Percentiles rank a stretch among this genome's conserved stretches.
Evolutionary conservation across 352 stramenopile genomes (phyloP).

Genomic region (Lagenidium sp.): DNA sequence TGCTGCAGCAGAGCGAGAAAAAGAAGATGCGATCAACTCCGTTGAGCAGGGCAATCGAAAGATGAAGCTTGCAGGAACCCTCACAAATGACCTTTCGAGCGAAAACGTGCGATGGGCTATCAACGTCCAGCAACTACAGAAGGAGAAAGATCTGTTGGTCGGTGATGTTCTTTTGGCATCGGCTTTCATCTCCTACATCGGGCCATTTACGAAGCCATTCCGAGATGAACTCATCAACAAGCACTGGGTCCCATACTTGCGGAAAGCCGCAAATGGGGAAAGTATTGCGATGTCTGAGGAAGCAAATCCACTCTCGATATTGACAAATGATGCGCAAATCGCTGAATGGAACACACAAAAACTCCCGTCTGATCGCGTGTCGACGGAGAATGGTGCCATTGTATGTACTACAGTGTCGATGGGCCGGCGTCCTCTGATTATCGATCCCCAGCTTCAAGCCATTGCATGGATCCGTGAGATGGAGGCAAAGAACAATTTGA

Average conservation of each 20-base stretch:
- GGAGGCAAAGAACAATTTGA: slow-evolving; percentile 86
- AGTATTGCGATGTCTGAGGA: slow-evolving; percentile 89
- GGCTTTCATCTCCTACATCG: slow-evolving; percentile 95
- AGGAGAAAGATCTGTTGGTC: slow-evolving; percentile 89
- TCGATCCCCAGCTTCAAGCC: slow-evolving; percentile 91
- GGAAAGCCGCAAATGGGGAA: slow-evolving; percentile 77
- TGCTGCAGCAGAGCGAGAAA: slow-evolving; percentile 86
- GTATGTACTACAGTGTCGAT: slow-evolving; percentile 88
- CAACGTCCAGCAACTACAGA: slow-evolving; percentile 89
- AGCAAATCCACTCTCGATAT: slow-evolving; percentile 83
- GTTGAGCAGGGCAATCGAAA: slow-evolving; percentile 91
- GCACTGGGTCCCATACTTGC: slow-evolving; percentile 88
- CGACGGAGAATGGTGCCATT: slow-evolving; percentile 91
- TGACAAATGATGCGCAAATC: slow-evolving; percentile 89
- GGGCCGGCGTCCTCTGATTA: slow-evolving; percentile 88
- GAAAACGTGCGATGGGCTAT: slow-evolving; percentile 95
- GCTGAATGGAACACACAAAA: slow-evolving; percentile 93
- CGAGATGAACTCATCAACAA: slow-evolving; percentile 91
- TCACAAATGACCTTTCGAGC: slow-evolving; percentile 92
- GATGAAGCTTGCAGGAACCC: slow-evolving; percentile 92
- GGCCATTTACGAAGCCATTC: slow-evolving; percentile 93
- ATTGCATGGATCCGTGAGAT: slow-evolving; percentile 92
- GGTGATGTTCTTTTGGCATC: slow-evolving; percentile 92
- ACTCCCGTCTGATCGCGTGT: slow-evolving; percentile 89
- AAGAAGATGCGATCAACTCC: slow-evolving; percentile 89